Percentiles rank a stretch among this genome's conserved stretches.
phyloP scores from a whole-genome alignment of 495 filamentous ascomycete genomes.

The Annulohypoxylon nitens region DNA sequence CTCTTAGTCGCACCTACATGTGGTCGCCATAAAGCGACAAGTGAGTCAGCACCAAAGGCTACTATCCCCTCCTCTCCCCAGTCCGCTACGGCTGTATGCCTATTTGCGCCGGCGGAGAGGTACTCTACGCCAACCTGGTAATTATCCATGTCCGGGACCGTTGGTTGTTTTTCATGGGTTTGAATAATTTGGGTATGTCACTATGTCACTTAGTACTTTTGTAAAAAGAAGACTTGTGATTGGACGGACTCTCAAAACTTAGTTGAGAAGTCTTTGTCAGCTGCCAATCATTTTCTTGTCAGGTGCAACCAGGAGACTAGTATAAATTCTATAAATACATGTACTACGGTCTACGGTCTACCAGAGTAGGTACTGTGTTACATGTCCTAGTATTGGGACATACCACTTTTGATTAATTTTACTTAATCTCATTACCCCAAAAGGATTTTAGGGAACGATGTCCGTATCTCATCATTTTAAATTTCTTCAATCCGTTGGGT shows the following conservation, averaged over 20 bases:
- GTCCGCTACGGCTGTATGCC: conserved; percentile 89
- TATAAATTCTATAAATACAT: conserved; percentile 2
- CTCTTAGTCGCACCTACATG: conserved; percentile 66
- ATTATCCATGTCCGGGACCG: conserved; percentile 33
- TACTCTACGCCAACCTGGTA: conserved; percentile 62
- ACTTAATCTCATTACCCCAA: conserved; percentile 13
- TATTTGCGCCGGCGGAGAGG: conserved; percentile 88
- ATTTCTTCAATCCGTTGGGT: background rate
- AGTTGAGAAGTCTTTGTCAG: conserved; percentile 38
- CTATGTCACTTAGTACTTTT: conserved; percentile 23
- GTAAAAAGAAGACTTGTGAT: conserved; percentile 35
- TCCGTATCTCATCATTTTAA: conserved; percentile 16
- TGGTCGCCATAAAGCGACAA: conserved; percentile 90
- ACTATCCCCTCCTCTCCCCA: conserved; percentile 83
- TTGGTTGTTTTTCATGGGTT: conserved; percentile 14
- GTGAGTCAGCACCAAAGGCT: conserved; percentile 89
- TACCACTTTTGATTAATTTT: conserved; percentile 10
- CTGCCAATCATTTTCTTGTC: conserved; percentile 14
- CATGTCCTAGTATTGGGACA: conserved; percentile 6
- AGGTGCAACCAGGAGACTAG: conserved; percentile 1
- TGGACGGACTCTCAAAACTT: conserved; percentile 30
- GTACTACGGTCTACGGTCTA: no score
- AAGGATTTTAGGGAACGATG: background rate
- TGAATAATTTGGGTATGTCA: background rate
- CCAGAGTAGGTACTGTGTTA: background rate